phyloP scores from a whole-genome alignment of 176 grass and related monocot genomes.

The Paspalum notatum region DNA sequence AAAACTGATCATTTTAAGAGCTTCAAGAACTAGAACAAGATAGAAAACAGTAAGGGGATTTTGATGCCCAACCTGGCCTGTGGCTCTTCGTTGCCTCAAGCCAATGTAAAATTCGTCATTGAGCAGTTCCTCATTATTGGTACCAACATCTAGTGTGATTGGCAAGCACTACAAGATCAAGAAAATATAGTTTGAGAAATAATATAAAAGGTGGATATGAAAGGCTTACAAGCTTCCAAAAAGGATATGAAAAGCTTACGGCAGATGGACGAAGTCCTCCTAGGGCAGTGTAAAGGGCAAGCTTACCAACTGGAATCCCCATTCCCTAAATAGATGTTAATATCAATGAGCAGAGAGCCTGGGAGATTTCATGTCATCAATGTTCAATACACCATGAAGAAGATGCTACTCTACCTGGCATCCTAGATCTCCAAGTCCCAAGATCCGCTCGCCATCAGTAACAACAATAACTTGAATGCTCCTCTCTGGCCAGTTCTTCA shows the following conservation, averaged over 20 bases:
- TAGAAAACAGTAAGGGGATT: neutral
- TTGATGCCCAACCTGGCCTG: conserved; percentile 61
- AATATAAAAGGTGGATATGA: conserved; percentile 20
- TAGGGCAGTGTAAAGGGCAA: conserved; percentile 93
- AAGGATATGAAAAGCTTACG: conserved; percentile 54
- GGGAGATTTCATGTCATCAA: neutral
- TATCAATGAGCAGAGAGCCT: conserved; percentile 38
- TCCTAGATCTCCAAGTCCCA: conserved; percentile 96
- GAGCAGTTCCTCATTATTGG: conserved; percentile 83
- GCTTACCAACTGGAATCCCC: conserved; percentile 98
- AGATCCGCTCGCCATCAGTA: conserved; percentile 92
- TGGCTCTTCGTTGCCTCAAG: conserved; percentile 84
- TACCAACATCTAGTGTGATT: conserved; percentile 95
- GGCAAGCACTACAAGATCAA: conserved; percentile 84
- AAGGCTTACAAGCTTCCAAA: conserved; percentile 49
- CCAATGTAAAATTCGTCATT: conserved; percentile 95
- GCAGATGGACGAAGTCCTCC: conserved; percentile 95
- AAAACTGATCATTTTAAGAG: conserved; percentile 39
- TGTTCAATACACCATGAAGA: conserved; percentile 21
- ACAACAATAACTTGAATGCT: conserved; percentile 98
- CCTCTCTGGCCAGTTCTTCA: conserved; percentile 96
- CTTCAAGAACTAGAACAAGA: conserved; percentile 31
- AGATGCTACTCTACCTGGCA: conserved; percentile 77
- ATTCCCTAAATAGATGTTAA: conserved; percentile 70
- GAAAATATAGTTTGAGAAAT: conserved; percentile 4